Conservation (phyloP, 306 rosid species). For the Inga laurina region DNA sequence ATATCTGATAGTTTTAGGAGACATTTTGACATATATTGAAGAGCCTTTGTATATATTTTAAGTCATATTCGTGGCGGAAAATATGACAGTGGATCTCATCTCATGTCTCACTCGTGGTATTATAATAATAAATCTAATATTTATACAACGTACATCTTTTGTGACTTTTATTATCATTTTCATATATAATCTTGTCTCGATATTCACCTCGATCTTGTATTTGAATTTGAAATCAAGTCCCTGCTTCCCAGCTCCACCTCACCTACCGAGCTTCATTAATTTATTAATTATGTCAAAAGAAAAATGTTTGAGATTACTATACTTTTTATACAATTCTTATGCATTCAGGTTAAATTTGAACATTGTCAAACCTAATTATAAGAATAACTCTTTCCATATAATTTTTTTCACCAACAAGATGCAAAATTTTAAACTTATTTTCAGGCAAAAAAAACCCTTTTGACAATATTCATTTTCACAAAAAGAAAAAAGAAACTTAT, state of each 20-base stretch:
- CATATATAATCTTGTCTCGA: background rate
- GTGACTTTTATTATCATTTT: background rate
- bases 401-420: background rate
- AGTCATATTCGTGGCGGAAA: background rate
- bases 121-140: background rate
- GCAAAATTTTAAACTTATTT: too few relatives aligned
- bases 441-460: too few relatives aligned
- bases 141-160: background rate
- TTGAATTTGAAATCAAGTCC: background rate
- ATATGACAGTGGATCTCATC: constrained; percentile 43
- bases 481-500: too few relatives aligned
- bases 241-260: background rate
- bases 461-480: too few relatives aligned
- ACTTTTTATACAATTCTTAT: background rate
- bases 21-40: background rate
- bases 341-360: background rate
- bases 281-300: background rate
- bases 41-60: background rate
- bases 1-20: background rate
- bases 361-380: background rate
- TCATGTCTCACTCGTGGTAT: constrained; percentile 2
- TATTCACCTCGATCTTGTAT: background rate
- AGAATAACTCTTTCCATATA: too few relatives aligned
- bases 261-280: background rate
- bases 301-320: background rate